Base-by-base conservation (phyloP, 495 filamentous ascomycete genomes). In the Talaromyces adpressus region DNA sequence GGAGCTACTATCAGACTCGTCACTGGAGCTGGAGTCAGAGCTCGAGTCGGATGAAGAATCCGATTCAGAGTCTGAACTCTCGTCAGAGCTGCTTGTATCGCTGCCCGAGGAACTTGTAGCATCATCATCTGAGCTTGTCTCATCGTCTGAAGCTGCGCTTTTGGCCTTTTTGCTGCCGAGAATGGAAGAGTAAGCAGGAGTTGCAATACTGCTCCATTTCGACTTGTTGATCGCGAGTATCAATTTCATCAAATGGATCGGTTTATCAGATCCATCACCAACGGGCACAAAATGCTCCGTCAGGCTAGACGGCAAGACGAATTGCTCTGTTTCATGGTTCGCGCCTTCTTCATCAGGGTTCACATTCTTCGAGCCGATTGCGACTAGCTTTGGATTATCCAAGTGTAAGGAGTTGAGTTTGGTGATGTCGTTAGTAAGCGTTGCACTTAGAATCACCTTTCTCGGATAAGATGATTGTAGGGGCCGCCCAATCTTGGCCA, bases 371-470 rank as follows among this genome's bases (percentile, higher is more conserved):
- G 70, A 66, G 1, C 79, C 87, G 11, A 97, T 81, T 8, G 92
- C 81, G 4, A 98, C 82, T 64, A 97, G 75, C 57, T 82, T 87
- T 12, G 94, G 94, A 64, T 87, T 82, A 2, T 79, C 78, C 22
- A 98, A 81, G 61, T 84, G 89, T 54, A 98, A 71, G 0, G 81
- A 84, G 49, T 86, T 88, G 53, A 98, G 72, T 64, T 92, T 90
- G 18, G 89, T 88, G 39, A 96, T 78, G 71, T 98, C 93, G 32
- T 84, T 81, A 2, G 92, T 96, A 90, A 98, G 96, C 0, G 95
- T 97, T 7, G 94, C 94, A 70, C 91, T 96, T 11, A 97, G 79
- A 39, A 96, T 78, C 23, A 97, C 79, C 72, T 96, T 96, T 51
- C 84, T 75, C 51, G 84, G 78, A 11, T 84, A 74, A 60, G 70